These are phyloP conservation scores for Jatropha podagrica DNA, from an alignment of 441 rosid genomes.

Conservation along the genomic window DNA sequence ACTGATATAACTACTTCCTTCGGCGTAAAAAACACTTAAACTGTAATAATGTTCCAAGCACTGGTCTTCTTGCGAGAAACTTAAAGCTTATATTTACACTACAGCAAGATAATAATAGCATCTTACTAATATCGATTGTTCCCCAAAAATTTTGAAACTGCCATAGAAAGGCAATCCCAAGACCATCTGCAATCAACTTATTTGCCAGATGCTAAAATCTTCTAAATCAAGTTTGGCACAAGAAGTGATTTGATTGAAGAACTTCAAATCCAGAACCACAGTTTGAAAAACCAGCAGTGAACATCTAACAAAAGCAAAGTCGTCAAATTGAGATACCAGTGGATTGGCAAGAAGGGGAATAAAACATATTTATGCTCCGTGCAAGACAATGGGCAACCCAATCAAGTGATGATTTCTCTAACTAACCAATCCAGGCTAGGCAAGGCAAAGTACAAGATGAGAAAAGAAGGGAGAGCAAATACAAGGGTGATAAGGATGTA, in stretches of 20 bases:
- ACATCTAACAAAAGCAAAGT: slow-evolving; percentile 14
- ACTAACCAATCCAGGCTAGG: slow-evolving; percentile 86
- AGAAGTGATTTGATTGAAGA: not conserved
- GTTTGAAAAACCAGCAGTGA: not conserved
- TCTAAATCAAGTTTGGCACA: not conserved
- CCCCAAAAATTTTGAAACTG: slow-evolving; percentile 1
- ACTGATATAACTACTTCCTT: not conserved
- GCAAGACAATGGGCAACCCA: slow-evolving; percentile 2
- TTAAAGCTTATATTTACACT: slow-evolving; percentile 2
- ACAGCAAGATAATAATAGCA: not conserved
- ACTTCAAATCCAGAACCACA: slow-evolving; percentile 7
- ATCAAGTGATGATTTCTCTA: slow-evolving; percentile 71
- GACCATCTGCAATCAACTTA: slow-evolving; percentile 9
- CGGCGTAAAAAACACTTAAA: no score
- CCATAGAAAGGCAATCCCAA: not conserved
- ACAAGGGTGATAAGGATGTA: slow-evolving; percentile 66
- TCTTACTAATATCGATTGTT: not conserved
- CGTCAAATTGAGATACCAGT: slow-evolving; percentile 21
- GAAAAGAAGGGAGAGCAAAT: slow-evolving; percentile 77
- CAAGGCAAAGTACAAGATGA: slow-evolving; percentile 69
- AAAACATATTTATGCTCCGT: not conserved
- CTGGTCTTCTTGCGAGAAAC: slow-evolving; percentile 12
- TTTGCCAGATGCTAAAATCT: not conserved
- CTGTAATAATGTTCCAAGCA: not conserved
- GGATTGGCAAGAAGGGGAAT: slow-evolving; percentile 9